Evolutionary conservation across 2,329 filamentous ascomycete genomes (phyloP).

Genomic region (Eutypella sp.): DNA sequence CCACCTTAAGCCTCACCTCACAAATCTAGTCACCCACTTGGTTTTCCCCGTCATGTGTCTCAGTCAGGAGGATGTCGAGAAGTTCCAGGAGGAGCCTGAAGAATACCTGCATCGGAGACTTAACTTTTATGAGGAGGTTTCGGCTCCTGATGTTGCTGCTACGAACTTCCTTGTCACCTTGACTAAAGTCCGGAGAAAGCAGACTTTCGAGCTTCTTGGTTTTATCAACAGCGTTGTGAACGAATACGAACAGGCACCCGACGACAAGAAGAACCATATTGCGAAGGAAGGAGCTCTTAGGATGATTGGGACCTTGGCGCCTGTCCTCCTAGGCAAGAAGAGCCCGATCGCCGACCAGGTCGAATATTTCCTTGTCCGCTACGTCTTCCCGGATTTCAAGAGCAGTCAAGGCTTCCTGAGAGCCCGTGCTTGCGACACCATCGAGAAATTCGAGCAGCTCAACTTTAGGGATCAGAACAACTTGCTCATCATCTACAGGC

Average conservation of each 20-base stretch:
- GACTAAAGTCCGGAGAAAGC: constrained; percentile 90
- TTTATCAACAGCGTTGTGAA: constrained; percentile 96
- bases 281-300: constrained; percentile 94
- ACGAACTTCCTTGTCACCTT: constrained; percentile 95
- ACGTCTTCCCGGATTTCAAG: constrained; percentile 97
- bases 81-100: constrained; percentile 90
- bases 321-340: constrained; percentile 95
- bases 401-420: constrained; percentile 88
- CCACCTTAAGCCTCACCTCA: constrained; percentile 87
- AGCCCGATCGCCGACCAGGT: constrained; percentile 96
- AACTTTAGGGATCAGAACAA: constrained; percentile 97
- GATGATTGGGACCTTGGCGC: constrained; percentile 94
- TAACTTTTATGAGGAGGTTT: constrained; percentile 97
- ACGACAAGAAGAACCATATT: constrained; percentile 86
- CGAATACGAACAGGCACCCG: constrained; percentile 78
- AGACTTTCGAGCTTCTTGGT: constrained; percentile 89
- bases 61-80: constrained; percentile 83
- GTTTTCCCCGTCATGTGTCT: constrained; percentile 95
- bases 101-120: constrained; percentile 97
- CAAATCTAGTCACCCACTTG: constrained; percentile 87
- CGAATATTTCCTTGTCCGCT: constrained; percentile 96
- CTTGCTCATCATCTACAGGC: constrained; percentile 90
- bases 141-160: constrained; percentile 88
- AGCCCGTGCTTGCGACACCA: constrained; percentile 90
- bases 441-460: constrained; percentile 96